Evolutionary conservation across 2,329 filamentous ascomycete species (phyloP).

Genomic region (Fusarium marasasianum): DNA sequence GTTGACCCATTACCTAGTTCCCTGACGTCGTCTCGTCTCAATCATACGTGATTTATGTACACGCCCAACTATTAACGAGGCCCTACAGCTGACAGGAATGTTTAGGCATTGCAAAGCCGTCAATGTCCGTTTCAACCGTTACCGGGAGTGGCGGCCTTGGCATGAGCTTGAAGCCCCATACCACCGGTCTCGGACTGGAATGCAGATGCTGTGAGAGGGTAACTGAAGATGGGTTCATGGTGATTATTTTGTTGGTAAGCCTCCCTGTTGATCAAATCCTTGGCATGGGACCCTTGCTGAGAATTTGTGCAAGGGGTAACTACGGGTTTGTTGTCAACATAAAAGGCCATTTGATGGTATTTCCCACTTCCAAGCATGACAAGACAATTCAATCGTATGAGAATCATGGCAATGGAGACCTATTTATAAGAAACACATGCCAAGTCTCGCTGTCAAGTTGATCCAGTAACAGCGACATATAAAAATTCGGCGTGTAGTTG

Average conservation of each 20-base stretch:
- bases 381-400: neutral
- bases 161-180: constrained; percentile 8
- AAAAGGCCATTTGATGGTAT: neutral
- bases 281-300: neutral
- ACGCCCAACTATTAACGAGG: neutral
- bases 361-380: neutral
- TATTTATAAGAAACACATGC: neutral
- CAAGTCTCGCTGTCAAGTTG: neutral
- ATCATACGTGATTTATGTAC: neutral
- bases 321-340: neutral
- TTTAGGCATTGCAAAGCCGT: constrained; percentile 4
- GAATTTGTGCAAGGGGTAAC: neutral
- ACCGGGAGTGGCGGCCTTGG: constrained; percentile 31
- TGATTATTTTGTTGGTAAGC: neutral
- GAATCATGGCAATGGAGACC: neutral
- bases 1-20: neutral
- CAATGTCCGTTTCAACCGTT: constrained; percentile 31
- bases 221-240: neutral
- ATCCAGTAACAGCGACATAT: neutral
- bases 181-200: constrained; percentile 14
- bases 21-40: neutral
- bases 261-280: constrained; percentile 9
- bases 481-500: neutral
- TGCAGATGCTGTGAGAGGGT: neutral
- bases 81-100: constrained; percentile 17